Evolutionary conservation across 371 early-diverging fungal genomes (phyloP), one percentile per base, ranked within the genome.

Genomic region (Gilbertella persicaria): DNA sequence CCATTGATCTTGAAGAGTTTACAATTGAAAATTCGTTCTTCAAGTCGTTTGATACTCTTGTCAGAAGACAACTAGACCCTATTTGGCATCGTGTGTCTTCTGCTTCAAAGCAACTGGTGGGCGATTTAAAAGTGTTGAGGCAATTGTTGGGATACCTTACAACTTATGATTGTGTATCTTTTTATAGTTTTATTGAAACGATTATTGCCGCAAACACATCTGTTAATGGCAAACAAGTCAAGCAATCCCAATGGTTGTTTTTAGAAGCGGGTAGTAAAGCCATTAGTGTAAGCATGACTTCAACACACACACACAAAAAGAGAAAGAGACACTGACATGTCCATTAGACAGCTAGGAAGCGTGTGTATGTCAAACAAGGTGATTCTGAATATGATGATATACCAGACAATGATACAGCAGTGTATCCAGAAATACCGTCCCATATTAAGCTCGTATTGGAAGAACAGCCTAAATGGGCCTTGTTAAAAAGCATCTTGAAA

Each of bases 401-500:
- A 29, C 24, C 24, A 4, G 24, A 55, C 5, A 21, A 47, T 41
- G 30, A 30, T 25, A 9, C 24, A 40, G 5, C 19, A 7, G 23
- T 17, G 3, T 19, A 45, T 2, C 12, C 40, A 3, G 12, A n/a
- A 4, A 57, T 90, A 17, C 90, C 93, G 0, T 77, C 80, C 0
- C 69, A 76, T 17, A 77, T 89, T 36, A 71, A 79, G 42, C 84
- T 92, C 0, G 82, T 87, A 10, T 61, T 96, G 23, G 98, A 97
- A 60, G 94, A 91, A 41, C 87, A 87, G 21, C 98, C 98, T 2
- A 98, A 98, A 66, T 97, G 96, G 92, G 61, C 64, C n/a, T 73
- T 87, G 2, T 50, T 98, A 17, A 67, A 64, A 0, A 78, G 81
- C 8, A 75, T 93, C 0, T 60, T 97, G 43, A 61, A 82, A 17